Percentiles rank a stretch among this genome's conserved stretches.
Conservation (phyloP, 257 asterid species). For the Thymus quinquecostatus region DNA sequence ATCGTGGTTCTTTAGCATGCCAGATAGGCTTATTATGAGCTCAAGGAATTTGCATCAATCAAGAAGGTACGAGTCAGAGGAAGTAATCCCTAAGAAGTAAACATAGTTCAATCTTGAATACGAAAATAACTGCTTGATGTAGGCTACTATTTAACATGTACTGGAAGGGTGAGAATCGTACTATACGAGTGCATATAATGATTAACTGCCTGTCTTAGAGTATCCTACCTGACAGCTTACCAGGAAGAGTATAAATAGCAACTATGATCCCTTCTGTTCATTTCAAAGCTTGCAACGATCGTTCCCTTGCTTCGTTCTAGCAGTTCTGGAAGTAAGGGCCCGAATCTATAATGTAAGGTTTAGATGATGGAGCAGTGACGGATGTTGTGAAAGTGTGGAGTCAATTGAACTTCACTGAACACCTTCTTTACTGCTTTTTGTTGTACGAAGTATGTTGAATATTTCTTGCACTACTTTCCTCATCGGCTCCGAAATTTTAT, state of each 20-base stretch:
- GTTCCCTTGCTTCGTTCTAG: not conserved
- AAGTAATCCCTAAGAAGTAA: too few species aligned
- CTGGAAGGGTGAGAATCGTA: too few species aligned
- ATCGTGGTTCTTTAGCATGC: not conserved
- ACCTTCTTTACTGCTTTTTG: not conserved
- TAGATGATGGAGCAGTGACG: slow-evolving; percentile 1
- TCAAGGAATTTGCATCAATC: not conserved
- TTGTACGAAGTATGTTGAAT: not conserved
- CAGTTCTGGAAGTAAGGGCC: not conserved
- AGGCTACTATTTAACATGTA: too few species aligned
- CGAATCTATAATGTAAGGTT: slow-evolving; percentile 14
- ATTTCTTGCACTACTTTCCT: too few species aligned
- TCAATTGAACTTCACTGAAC: not conserved
- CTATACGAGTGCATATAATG: too few species aligned
- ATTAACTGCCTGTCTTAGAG: too few species aligned
- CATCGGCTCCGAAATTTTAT: too few species aligned
- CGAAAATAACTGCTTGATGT: too few species aligned
- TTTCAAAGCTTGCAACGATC: not conserved
- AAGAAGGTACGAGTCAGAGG: not conserved
- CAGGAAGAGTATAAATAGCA: too few species aligned
- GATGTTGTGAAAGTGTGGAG: not conserved
- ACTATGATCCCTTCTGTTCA: not conserved
- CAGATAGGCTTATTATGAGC: not conserved
- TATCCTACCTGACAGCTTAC: too few species aligned
- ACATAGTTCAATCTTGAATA: too few species aligned